Evolutionary conservation across 2,329 filamentous ascomycete species (phyloP).

Genomic region (Metarhizium rileyi): DNA sequence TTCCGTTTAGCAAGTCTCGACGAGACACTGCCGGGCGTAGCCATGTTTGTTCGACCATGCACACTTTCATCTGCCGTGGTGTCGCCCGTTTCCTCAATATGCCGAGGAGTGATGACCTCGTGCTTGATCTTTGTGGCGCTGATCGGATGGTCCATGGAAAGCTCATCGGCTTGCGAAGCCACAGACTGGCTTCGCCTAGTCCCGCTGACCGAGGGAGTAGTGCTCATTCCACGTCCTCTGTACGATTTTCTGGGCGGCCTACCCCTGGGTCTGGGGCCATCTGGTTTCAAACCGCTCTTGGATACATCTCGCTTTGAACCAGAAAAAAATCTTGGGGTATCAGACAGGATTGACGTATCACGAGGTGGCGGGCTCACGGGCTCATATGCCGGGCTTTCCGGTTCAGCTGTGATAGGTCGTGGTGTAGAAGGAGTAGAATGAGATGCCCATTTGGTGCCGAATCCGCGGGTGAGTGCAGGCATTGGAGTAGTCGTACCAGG

Average conservation of each 20-base stretch:
- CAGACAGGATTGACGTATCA: conserved; percentile 27
- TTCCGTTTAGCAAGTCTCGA: conserved; percentile 44
- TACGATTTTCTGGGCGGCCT: conserved; percentile 27
- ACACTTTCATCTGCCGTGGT: conserved; percentile 45
- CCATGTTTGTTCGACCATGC: conserved; percentile 26
- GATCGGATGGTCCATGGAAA: conserved; percentile 32
- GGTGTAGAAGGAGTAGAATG: conserved; percentile 51
- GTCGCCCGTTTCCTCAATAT: conserved; percentile 45
- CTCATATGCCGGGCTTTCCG: conserved; percentile 45
- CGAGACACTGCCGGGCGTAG: conserved; percentile 27
- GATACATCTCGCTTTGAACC: conserved; percentile 23
- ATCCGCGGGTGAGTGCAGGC: conserved; percentile 21
- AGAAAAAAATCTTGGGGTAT: conserved; percentile 17
- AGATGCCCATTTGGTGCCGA: conserved; percentile 50
- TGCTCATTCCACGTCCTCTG: conserved; percentile 23
- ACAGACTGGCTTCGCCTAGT: conserved; percentile 36
- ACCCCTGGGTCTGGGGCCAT: conserved; percentile 21
- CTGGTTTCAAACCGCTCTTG: conserved; percentile 15
- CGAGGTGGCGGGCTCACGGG: conserved; percentile 46
- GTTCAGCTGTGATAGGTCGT: conserved; percentile 24
- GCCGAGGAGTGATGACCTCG: conserved; percentile 46
- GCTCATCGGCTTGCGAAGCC: conserved; percentile 37
- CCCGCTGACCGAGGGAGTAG: conserved; percentile 24
- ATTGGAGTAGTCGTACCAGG: conserved; percentile 20
- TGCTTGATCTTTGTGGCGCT: conserved; percentile 42